These are phyloP conservation scores for Claviceps lovelessii DNA, from an alignment of 2,329 filamentous ascomycete species.

Conservation along the genomic window DNA sequence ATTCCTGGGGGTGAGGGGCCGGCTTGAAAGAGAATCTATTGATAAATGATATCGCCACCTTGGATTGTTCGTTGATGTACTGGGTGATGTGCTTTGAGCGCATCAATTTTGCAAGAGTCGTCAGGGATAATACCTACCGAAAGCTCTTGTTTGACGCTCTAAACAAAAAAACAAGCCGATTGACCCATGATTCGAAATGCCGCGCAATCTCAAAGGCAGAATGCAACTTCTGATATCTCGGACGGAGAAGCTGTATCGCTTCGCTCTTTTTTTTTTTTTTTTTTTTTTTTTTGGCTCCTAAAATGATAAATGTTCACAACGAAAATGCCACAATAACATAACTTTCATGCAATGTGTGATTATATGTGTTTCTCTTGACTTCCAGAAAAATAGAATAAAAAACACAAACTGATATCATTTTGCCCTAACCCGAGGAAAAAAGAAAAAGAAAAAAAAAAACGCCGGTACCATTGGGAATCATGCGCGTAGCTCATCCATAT, in stretches of 20 bases:
- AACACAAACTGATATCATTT: conserved; percentile 3
- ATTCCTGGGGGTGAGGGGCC: conserved; percentile 69
- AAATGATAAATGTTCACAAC: background rate
- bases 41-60: background rate
- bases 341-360: background rate
- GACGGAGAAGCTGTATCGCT: background rate
- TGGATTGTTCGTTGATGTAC: background rate
- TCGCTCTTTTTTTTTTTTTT: too few relatives aligned
- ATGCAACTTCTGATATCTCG: background rate
- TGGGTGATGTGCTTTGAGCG: background rate
- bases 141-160: background rate
- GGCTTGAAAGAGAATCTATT: background rate
- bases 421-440: background rate
- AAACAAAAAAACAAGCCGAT: background rate
- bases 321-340: background rate
- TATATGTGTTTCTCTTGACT: background rate
- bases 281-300: background rate
- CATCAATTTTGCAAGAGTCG: background rate
- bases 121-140: background rate
- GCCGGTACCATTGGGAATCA: conserved; percentile 9
- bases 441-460: conserved; percentile 8
- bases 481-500: background rate
- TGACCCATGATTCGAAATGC: background rate
- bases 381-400: background rate
- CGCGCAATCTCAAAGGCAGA: background rate